phyloP scores from a whole-genome alignment of 495 filamentous ascomycete genomes.

The Aspergillus bridgeri region DNA sequence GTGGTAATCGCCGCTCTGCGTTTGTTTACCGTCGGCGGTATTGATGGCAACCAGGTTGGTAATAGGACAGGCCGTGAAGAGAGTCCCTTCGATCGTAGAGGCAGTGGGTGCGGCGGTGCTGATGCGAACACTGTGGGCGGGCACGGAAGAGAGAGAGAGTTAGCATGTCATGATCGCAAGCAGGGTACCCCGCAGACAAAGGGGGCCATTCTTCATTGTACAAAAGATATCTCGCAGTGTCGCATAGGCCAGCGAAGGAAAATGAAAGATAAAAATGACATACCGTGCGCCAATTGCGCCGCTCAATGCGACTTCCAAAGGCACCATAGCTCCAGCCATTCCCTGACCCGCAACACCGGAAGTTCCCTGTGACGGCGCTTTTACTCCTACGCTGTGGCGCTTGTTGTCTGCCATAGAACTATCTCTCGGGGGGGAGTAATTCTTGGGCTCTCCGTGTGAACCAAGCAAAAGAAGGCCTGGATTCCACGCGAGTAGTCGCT shows the following conservation, averaged over 20 bases:
- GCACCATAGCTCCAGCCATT: conserved; percentile 41
- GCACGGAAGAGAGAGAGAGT: conserved; percentile 6
- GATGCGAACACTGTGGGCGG: conserved; percentile 52
- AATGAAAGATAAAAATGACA: conserved; percentile 11
- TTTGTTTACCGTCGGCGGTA: conserved; percentile 41
- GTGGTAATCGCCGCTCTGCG: conserved; percentile 53
- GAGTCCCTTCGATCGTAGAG: conserved; percentile 56
- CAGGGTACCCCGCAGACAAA: background rate
- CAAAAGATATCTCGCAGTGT: background rate
- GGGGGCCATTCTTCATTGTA: background rate
- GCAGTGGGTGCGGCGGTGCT: conserved; percentile 49
- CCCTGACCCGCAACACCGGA: conserved; percentile 26
- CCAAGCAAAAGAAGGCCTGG: background rate
- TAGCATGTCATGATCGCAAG: background rate
- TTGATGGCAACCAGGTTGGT: conserved; percentile 64
- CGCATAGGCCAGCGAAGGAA: too few relatives aligned
- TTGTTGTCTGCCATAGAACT: conserved; percentile 45
- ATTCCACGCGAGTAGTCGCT: background rate
- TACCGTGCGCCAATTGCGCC: conserved; percentile 53
- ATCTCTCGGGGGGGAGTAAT: background rate
- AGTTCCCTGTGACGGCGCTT: conserved; percentile 30
- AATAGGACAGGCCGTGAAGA: conserved; percentile 65
- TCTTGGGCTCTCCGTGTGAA: background rate
- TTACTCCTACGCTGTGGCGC: conserved; percentile 43
- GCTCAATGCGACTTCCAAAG: conserved; percentile 47